A percentile compares a stretch with the other conserved stretches of the same genome.
These are phyloP conservation scores for Schizophyllum amplum DNA, from an alignment of 1,284 basidiomycete species.

Conservation along the genomic window DNA sequence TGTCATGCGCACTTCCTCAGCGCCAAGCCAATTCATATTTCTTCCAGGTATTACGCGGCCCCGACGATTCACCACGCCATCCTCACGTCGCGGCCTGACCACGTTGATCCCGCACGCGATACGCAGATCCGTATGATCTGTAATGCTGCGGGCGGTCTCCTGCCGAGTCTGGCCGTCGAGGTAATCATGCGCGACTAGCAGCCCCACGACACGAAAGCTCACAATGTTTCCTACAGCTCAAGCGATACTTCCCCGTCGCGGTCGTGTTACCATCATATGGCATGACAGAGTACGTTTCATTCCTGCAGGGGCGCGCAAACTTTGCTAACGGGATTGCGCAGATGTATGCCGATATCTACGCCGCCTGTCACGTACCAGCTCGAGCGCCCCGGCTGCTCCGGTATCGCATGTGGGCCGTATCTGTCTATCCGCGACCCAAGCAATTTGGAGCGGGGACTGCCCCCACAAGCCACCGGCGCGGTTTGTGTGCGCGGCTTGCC, in stretches of 20 bases:
- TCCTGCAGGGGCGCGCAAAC: background rate
- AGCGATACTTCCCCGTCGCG: slow-evolving; percentile 32
- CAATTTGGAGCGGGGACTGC: slow-evolving; percentile 28
- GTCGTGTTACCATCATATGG: slow-evolving; percentile 38
- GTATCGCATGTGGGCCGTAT: slow-evolving; percentile 39
- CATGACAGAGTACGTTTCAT: slow-evolving; percentile 33
- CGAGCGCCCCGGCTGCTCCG: slow-evolving; percentile 39
- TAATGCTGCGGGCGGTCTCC: slow-evolving; percentile 37
- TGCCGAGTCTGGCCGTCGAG: slow-evolving; percentile 31
- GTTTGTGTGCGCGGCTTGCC: slow-evolving; percentile 38
- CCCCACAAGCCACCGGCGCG: slow-evolving; percentile 29
- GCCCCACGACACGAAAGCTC: background rate
- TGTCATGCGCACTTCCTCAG: slow-evolving; percentile 8
- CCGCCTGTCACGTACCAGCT: slow-evolving; percentile 34
- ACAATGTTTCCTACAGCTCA: background rate
- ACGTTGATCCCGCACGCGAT: slow-evolving; percentile 23
- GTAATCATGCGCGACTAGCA: background rate
- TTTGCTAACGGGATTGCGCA: slow-evolving; percentile 9
- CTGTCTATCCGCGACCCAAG: slow-evolving; percentile 34
- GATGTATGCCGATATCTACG: slow-evolving; percentile 43
- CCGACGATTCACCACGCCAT: slow-evolving; percentile 40
- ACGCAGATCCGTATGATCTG: slow-evolving; percentile 36
- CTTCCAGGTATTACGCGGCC: slow-evolving; percentile 36
- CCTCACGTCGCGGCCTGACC: slow-evolving; percentile 29
- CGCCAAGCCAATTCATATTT: background rate